These are phyloP conservation scores for Fusarium incarnatum DNA, from an alignment of 2,329 filamentous ascomycete species.

Conservation along the genomic window DNA sequence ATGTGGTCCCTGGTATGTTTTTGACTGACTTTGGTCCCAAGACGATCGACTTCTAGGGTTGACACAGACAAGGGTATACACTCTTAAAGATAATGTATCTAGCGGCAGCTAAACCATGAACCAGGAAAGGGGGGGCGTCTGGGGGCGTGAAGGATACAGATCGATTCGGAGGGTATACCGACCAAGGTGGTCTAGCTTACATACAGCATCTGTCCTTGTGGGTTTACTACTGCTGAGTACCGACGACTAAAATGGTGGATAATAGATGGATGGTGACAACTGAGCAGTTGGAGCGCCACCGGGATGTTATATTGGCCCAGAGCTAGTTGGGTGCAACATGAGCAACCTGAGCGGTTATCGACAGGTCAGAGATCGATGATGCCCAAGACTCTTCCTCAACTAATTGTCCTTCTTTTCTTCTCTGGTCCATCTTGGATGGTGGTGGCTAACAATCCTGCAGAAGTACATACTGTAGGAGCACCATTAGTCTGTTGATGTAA, in stretches of 20 bases:
- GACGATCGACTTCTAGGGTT: constrained; percentile 44
- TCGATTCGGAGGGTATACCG: constrained; percentile 40
- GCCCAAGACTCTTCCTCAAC: constrained; percentile 11
- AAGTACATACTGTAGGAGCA: constrained; percentile 14
- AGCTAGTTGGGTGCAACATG: constrained; percentile 36
- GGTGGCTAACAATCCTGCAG: constrained; percentile 20
- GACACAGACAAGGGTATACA: constrained; percentile 39
- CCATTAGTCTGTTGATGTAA: constrained; percentile 21
- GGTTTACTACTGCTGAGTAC: constrained; percentile 39
- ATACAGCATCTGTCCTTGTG: constrained; percentile 31
- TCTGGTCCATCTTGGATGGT: constrained; percentile 7
- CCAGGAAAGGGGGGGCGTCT: constrained; percentile 41
- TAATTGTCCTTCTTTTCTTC: constrained; percentile 22
- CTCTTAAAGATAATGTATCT: constrained; percentile 42
- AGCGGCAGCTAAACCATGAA: constrained; percentile 44
- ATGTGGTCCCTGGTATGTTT: constrained; percentile 43
- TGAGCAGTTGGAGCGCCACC: constrained; percentile 43
- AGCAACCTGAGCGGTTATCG: constrained; percentile 34
- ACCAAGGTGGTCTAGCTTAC: constrained; percentile 29
- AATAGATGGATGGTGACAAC: constrained; percentile 42
- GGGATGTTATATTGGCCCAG: constrained; percentile 39
- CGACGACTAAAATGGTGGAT: constrained; percentile 44
- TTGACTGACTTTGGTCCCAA: constrained; percentile 39
- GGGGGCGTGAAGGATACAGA: constrained; percentile 34
- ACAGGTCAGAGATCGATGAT: constrained; percentile 37